Evolutionary conservation across 192 early-diverging fungal genomes (phyloP).

Genomic region (Paraglomus occultum): DNA sequence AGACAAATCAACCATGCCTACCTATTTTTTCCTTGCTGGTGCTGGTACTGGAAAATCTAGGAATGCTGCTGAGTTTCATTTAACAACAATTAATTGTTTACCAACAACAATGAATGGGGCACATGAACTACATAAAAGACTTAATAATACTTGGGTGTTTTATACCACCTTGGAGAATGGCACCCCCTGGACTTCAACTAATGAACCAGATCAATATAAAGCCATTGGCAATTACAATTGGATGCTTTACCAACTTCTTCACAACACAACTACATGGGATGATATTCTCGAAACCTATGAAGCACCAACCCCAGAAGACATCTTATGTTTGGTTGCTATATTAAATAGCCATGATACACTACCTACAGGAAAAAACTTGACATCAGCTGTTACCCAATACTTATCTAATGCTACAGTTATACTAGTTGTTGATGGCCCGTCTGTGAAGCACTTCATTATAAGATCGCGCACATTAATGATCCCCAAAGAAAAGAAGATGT

Average conservation of each 20-base stretch:
- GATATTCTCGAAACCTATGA: constrained; percentile 30
- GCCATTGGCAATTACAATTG: constrained; percentile 34
- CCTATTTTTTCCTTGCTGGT: constrained; percentile 28
- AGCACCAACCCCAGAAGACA: constrained; percentile 14
- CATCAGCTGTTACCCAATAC: too few species aligned
- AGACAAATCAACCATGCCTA: constrained; percentile 19
- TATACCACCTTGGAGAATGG: constrained; percentile 35
- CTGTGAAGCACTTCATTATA: too few species aligned
- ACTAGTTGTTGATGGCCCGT: constrained; percentile 36
- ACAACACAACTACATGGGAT: constrained; percentile 10
- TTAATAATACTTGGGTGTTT: constrained; percentile 39
- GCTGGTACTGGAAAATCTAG: constrained; percentile 33
- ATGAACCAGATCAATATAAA: constrained; percentile 15
- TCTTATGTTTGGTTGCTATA: constrained; percentile 10
- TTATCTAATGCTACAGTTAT: constrained; percentile 31
- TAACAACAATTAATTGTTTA: constrained; percentile 30
- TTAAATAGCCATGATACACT: background rate
- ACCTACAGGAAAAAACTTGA: too few species aligned
- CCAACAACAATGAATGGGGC: constrained; percentile 20
- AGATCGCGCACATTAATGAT: too few species aligned
- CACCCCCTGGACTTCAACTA: constrained; percentile 2
- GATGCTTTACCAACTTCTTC: constrained; percentile 37
- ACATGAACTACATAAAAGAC: constrained; percentile 22
- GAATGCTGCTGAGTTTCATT: constrained; percentile 33
- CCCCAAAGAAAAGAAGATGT: too few species aligned